Base-by-base conservation (phyloP, 768 basidiomycete genomes). In the Auricularia auricula-judae region DNA sequence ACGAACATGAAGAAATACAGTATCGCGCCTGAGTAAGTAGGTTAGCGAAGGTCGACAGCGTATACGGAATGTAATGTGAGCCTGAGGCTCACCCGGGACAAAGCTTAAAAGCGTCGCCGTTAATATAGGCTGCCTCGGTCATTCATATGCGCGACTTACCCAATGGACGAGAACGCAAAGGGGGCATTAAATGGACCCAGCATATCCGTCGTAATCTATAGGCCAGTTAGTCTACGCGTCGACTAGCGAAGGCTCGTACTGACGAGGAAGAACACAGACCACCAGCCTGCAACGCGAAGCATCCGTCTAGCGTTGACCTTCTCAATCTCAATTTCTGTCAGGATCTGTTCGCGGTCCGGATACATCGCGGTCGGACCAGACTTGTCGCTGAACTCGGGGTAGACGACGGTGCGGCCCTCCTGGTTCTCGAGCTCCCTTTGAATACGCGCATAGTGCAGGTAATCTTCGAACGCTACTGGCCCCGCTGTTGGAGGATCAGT, bases 111-210 rank as follows among this genome's bases (percentile, higher is more conserved):
- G 39, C 7, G 39, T 42, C 39, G 29, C 39, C 39, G 39, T 42
- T 7, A 42, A 29, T 29, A 29, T 29, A 29, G 29, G 29, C 29
- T 29, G 29, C 29, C 29, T 29, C 29, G 29, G 29, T 0, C 0
- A 29, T 29, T 29, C 29, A 14, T 42, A 42, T 2, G 8, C 8
- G 12, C 39, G 10, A 21, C 56, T 29, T 10, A 59, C 56, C 56
- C 56, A 7, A 59, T 23, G 4, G 56, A 29, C 10, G 82, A 76
- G 59, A 86, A 84, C 1, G 84, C 81, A 59, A 68, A 86, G 2
- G 84, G 84, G 0, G 84, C 80, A 39, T 84, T 82, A 72, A 83
- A 84, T 1, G 84, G 85, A 7, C 85, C 85, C 12, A 86, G 75
- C 58, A 86, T 84, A 66, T 86, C 85, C 69, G 70, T 84, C 3